Evolutionary conservation across 805 yeast genomes (phyloP), one percentile per base, ranked within the genome.

Genomic region (Monosporozyma servazzii): DNA sequence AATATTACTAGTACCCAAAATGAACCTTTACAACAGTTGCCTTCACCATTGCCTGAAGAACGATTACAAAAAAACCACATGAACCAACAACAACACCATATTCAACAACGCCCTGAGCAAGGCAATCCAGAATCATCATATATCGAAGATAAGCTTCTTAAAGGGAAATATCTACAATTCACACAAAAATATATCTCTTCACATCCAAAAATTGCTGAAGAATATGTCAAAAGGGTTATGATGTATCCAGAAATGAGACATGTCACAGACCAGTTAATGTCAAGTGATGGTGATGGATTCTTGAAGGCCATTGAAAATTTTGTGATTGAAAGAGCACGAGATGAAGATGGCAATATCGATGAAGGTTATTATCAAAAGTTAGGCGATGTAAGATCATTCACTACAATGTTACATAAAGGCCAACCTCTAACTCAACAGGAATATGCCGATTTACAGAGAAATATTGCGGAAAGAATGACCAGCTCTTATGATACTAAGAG

Each of bases 251-350:
- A 80, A 13, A 71, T 78, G 52, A 67, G 76, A 56, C 72, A 83
- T 3, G 77, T 89, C 43, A 93, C 96, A 0, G 95, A 88, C 57
- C 95, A 88, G 60, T 66, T 89, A 27, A 73, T 88, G 58, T 79
- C 79, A 57, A 58, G 47, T 61, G 87, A 85, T 55, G 96, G 95
- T n/a, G 76, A 77, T 55, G 78, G 81, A 42, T 86, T 88, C 56
- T 76, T 88, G 31, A 83, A 83, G 56, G 82, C 87, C 76, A 83
- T 89, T 79, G 95, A 88, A 64, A 76, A 80, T 49, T 71, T 86
- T 45, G 86, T 88, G 3, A 76, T 77, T 52, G 75, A 80, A 44
- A 69, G 46, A 45, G 15, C 53, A 3, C 47, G 51, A 25, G 55
- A 50, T 39, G 46, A 45, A 13, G 45, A 40, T 18, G 53, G 51